phyloP scores from a whole-genome alignment of 305 asterid genomes.

The Stenogyne calaminthoides region DNA sequence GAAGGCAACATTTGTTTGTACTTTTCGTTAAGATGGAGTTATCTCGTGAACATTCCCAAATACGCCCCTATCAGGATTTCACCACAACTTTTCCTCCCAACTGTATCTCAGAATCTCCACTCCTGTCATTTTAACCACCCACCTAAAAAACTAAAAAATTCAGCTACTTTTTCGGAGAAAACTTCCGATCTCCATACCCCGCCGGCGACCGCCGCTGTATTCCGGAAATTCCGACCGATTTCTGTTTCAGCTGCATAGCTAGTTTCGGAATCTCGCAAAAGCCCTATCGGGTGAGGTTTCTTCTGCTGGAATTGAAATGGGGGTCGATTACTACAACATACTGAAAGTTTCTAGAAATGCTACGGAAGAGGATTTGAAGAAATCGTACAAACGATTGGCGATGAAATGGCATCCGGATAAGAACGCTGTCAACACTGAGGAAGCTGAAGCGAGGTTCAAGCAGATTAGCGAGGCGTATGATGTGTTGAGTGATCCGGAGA shows the following conservation, averaged over 20 bases:
- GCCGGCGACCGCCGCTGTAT: neutral
- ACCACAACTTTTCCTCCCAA: slow-evolving; percentile 34
- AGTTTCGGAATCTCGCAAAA: neutral
- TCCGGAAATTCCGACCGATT: neutral
- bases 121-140: slow-evolving; percentile 36
- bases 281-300: neutral
- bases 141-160: too few relatives aligned
- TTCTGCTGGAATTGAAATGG: slow-evolving; percentile 45
- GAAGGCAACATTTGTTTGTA: neutral
- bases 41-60: slow-evolving; percentile 37
- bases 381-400: slow-evolving; percentile 75
- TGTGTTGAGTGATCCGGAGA: slow-evolving; percentile 69
- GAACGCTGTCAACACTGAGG: slow-evolving; percentile 65
- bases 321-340: slow-evolving; percentile 73
- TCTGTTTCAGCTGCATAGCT: neutral
- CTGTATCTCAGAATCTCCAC: slow-evolving; percentile 27
- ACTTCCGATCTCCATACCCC: slow-evolving; percentile 7
- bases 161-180: slow-evolving; percentile 34
- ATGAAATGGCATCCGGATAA: slow-evolving; percentile 98
- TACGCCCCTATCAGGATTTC: slow-evolving; percentile 34
- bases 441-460: slow-evolving; percentile 92
- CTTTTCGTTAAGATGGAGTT: slow-evolving; percentile 27
- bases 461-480: slow-evolving; percentile 90
- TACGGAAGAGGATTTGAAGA: slow-evolving; percentile 81
- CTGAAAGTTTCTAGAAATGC: slow-evolving; percentile 67